Conservation (phyloP, 1,139 yeast genomes). For the Lodderomyces oxycetoniae region DNA sequence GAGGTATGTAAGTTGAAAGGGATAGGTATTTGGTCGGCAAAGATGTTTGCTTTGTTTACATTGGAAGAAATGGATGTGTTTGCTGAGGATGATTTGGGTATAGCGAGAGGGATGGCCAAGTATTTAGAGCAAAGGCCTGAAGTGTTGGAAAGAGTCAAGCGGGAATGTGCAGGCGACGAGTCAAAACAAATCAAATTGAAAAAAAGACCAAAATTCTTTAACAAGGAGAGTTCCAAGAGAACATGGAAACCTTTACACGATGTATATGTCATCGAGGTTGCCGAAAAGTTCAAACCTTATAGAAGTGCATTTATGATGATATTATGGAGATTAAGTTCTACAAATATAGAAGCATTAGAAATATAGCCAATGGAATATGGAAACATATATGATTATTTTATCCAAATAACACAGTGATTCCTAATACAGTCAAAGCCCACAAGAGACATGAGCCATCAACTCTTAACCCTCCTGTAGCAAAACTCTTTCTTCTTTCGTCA, state of each 20-base stretch:
- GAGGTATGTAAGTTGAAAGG: slow-evolving; percentile 66
- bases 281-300: slow-evolving; percentile 61
- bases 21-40: slow-evolving; percentile 87
- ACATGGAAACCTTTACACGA: slow-evolving; percentile 64
- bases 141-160: slow-evolving; percentile 38
- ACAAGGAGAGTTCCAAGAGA: slow-evolving; percentile 37
- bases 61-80: slow-evolving; percentile 64
- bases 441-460: too few species aligned
- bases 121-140: slow-evolving; percentile 58
- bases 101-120: slow-evolving; percentile 71
- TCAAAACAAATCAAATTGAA: slow-evolving; percentile 25
- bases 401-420: slow-evolving; percentile 7
- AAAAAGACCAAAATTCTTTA: slow-evolving; percentile 33
- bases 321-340: slow-evolving; percentile 66
- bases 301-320: slow-evolving; percentile 65
- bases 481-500: slow-evolving; percentile 3
- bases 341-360: slow-evolving; percentile 50
- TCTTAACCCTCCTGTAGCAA: too few species aligned
- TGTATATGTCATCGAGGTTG: slow-evolving; percentile 51
- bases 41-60: slow-evolving; percentile 77
- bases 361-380: not conserved
- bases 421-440: too few species aligned
- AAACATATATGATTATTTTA: too few species aligned
- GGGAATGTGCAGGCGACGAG: slow-evolving; percentile 27
- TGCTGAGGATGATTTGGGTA: slow-evolving; percentile 77